Percentiles rank a stretch among this genome's conserved stretches.
phyloP scores from a whole-genome alignment of 495 filamentous ascomycete species.

The Talaromyces stipitatus region DNA sequence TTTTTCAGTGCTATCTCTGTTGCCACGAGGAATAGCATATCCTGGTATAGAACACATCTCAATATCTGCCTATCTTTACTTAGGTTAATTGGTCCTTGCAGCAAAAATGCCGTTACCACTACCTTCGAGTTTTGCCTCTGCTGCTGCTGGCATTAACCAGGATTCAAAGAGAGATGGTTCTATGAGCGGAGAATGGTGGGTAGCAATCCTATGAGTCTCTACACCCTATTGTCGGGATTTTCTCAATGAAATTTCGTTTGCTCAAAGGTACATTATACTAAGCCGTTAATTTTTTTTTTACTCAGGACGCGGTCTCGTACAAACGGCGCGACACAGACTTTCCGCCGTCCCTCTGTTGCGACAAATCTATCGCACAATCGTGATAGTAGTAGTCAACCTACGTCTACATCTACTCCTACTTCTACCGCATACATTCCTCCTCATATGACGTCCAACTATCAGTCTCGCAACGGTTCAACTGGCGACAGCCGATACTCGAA shows the following conservation, averaged over 20 bases:
- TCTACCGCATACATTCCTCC: conserved; percentile 54
- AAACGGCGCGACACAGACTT: conserved; percentile 78
- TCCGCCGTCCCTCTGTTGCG: conserved; percentile 72
- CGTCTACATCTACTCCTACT: conserved; percentile 41
- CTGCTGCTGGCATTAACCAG: conserved; percentile 65
- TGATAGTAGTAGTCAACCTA: conserved; percentile 37
- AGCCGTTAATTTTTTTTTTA: background rate
- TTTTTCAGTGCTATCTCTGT: conserved; percentile 3
- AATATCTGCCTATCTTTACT: background rate
- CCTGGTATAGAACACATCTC: background rate
- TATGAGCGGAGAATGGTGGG: conserved; percentile 51
- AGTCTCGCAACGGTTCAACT: conserved; percentile 46
- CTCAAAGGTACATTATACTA: background rate
- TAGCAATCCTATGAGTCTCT: background rate
- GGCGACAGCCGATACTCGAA: conserved; percentile 67
- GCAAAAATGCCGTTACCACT: conserved; percentile 66
- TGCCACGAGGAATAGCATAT: conserved; percentile 6
- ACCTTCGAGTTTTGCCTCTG: conserved; percentile 76
- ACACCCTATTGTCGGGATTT: too few species aligned
- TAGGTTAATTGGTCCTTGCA: conserved; percentile 1
- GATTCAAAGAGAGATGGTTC: conserved; percentile 48
- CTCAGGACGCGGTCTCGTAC: conserved; percentile 56
- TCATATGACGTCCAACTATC: conserved; percentile 46
- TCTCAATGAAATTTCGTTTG: background rate
- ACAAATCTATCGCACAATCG: conserved; percentile 47